Evolutionary conservation across 1,139 yeast species (phyloP).

Genomic region (Yamadazyma atmosphaerica): DNA sequence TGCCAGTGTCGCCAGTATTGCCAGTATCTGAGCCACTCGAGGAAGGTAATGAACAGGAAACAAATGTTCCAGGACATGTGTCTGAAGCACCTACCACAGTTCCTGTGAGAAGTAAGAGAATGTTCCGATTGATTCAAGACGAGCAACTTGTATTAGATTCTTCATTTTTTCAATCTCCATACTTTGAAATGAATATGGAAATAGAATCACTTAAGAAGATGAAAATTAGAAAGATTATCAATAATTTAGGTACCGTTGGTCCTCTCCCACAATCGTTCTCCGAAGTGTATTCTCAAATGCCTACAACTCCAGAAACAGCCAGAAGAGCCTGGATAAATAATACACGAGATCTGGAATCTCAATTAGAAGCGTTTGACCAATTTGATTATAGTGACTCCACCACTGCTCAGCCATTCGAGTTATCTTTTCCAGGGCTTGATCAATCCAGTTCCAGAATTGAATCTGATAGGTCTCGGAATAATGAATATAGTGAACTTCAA

Average conservation of each 20-base stretch:
- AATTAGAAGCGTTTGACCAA: not conserved
- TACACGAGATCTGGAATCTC: not conserved
- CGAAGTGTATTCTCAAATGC: no score
- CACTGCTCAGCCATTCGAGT: constrained; percentile 10
- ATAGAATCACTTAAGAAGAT: not conserved
- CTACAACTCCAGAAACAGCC: not conserved
- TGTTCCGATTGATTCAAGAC: not conserved
- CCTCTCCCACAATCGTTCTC: no score
- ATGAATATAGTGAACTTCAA: not conserved
- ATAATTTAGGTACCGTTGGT: no score
- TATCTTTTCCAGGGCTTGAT: constrained; percentile 17
- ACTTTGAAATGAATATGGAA: not conserved
- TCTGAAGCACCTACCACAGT: not conserved
- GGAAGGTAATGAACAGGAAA: no score
- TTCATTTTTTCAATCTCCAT: no score
- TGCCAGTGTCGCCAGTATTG: no score
- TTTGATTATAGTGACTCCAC: constrained; percentile 7
- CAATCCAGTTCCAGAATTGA: not conserved
- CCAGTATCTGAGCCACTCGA: no score
- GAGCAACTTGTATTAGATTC: not conserved
- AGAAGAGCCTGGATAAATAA: not conserved
- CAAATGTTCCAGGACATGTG: no score
- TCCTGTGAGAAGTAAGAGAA: not conserved
- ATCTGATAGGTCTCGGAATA: not conserved
- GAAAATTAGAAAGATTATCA: no score